phyloP scores from a whole-genome alignment of 177 flowering plant species.

The Telopea speciosissima region DNA sequence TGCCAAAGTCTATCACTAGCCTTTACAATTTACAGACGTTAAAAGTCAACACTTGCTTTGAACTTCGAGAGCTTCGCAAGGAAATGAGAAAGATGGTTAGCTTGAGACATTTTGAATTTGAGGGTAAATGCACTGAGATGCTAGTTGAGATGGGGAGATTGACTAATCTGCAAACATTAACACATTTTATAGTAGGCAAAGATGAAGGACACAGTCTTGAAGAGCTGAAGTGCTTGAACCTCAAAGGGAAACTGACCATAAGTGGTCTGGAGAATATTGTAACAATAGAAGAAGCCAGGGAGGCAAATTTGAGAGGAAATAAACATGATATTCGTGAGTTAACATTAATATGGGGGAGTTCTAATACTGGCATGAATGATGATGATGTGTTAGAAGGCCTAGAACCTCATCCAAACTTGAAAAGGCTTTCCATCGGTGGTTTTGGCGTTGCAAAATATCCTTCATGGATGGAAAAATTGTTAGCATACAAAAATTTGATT shows the following conservation, averaged over 20 bases:
- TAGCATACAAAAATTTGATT: background rate
- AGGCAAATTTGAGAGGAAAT: background rate
- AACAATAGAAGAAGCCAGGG: background rate
- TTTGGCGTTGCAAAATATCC: background rate
- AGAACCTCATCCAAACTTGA: background rate
- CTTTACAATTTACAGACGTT: no score
- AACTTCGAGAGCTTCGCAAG: background rate
- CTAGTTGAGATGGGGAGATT: background rate
- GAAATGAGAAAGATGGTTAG: no score
- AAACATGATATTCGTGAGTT: background rate
- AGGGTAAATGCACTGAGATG: background rate
- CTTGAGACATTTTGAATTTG: background rate
- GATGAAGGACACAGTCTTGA: background rate
- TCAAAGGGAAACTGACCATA: background rate
- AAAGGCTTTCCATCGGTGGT: background rate
- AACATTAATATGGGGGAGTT: no score
- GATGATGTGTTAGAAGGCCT: background rate
- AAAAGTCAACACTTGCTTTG: background rate
- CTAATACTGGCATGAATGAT: no score
- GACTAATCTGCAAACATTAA: background rate
- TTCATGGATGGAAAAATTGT: no score
- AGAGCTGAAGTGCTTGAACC: background rate
- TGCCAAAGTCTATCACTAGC: no score
- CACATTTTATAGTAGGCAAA: background rate
- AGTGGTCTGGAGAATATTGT: background rate